Percentiles rank a stretch among this genome's conserved stretches.
phyloP scores from a whole-genome alignment of 345 rosid genomes.

The Kernera saxatilis region DNA sequence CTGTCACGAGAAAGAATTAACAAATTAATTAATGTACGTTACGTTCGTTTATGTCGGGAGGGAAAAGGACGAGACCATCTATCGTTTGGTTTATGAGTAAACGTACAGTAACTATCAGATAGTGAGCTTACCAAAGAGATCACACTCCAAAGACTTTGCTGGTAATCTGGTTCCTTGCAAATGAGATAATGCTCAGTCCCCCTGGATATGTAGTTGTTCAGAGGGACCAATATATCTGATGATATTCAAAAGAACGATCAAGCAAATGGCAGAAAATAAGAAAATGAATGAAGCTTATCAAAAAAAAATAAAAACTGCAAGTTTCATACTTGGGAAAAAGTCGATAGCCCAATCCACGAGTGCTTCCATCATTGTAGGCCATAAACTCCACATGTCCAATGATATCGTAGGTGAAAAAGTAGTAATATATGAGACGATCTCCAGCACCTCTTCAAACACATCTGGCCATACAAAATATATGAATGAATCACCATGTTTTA shows the following conservation, averaged over 20 bases:
- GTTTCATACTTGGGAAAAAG: conserved; percentile 71
- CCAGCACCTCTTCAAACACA: conserved; percentile 98
- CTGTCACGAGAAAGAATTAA: conserved; percentile 34
- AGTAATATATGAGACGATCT: conserved; percentile 92
- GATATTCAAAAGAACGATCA: conserved; percentile 1
- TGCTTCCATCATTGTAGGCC: conserved; percentile 96
- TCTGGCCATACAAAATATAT: conserved; percentile 41
- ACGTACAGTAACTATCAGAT: background rate
- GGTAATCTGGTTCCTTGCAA: conserved; percentile 94
- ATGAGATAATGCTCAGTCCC: conserved; percentile 78
- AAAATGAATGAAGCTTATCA: background rate
- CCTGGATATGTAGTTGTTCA: conserved; percentile 90
- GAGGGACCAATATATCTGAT: conserved; percentile 88
- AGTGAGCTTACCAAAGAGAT: conserved; percentile 66
- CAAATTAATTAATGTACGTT: background rate
- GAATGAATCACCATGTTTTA: background rate
- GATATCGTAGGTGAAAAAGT: conserved; percentile 93
- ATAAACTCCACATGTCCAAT: conserved; percentile 93
- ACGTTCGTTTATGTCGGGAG: background rate
- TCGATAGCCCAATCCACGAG: conserved; percentile 97
- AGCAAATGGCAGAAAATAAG: background rate
- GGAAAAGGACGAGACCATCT: background rate
- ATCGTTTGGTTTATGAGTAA: background rate
- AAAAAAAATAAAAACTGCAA: background rate
- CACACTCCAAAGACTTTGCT: conserved; percentile 92